A percentile compares a stretch with the other conserved stretches of the same genome.
These are phyloP conservation scores for Sisymbrium altissimum DNA, from an alignment of 345 rosid genomes.

Conservation along the genomic window DNA sequence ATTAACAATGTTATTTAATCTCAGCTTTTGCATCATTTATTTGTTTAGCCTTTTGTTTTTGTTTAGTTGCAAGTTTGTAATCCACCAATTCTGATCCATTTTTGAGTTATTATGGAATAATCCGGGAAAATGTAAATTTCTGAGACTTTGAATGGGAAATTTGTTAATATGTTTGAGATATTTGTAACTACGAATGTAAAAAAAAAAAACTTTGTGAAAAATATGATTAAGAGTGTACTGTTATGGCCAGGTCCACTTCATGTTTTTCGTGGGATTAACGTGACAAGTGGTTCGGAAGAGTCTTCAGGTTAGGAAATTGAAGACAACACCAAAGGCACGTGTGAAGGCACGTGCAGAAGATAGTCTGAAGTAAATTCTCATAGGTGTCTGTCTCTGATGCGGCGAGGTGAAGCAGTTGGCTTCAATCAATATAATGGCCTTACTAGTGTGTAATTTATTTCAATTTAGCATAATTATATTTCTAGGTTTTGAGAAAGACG, in stretches of 20 bases:
- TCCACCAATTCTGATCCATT: conserved; percentile 15
- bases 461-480: not conserved
- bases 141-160: not conserved
- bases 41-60: not conserved
- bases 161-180: not conserved
- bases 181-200: not conserved
- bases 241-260: not conserved
- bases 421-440: conserved; percentile 8
- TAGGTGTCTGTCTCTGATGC: conserved; percentile 28
- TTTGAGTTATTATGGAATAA: not conserved
- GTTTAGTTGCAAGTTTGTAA: not conserved
- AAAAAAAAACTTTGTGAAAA: not conserved
- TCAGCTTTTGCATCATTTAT: conserved; percentile 7
- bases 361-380: conserved; percentile 1
- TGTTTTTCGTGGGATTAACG: conserved; percentile 11
- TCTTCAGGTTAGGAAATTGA: conserved; percentile 11
- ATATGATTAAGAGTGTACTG: not conserved
- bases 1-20: not conserved
- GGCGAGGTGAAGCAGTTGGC: conserved; percentile 25
- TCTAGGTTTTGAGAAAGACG: not conserved
- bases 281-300: conserved; percentile 15
- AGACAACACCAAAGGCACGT: conserved; percentile 1
- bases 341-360: conserved; percentile 22
- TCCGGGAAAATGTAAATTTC: conserved; percentile 8
- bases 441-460: not conserved